Conservation (phyloP, 2,329 filamentous ascomycete genomes). For the Epicoccum sorghinum region DNA sequence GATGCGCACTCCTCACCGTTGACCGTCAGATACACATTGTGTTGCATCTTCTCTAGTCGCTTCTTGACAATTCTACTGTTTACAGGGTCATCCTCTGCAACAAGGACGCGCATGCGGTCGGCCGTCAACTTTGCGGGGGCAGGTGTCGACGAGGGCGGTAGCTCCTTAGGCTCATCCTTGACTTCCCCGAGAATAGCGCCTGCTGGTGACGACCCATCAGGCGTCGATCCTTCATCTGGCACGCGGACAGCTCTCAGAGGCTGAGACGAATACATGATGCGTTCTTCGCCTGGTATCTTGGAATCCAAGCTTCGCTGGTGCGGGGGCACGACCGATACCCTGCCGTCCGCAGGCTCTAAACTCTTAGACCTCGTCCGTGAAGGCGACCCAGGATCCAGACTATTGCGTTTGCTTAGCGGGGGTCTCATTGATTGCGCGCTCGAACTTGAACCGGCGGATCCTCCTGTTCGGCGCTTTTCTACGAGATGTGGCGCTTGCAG, state of each 20-base stretch:
- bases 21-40: constrained; percentile 72
- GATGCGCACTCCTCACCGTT: constrained; percentile 86
- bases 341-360: constrained; percentile 25
- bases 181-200: constrained; percentile 42
- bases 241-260: constrained; percentile 55
- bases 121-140: constrained; percentile 30
- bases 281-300: constrained; percentile 47
- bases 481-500: constrained; percentile 64
- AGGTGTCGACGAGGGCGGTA: neutral
- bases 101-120: constrained; percentile 67
- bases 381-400: constrained; percentile 20
- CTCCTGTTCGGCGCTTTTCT: constrained; percentile 21
- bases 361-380: constrained; percentile 33
- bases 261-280: constrained; percentile 48
- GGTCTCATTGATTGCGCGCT: constrained; percentile 34
- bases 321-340: constrained; percentile 23
- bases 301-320: constrained; percentile 53
- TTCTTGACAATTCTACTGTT: constrained; percentile 85
- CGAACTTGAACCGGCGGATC: constrained; percentile 18
- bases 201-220: constrained; percentile 18
- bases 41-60: constrained; percentile 76
- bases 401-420: constrained; percentile 35
- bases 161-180: constrained; percentile 22
- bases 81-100: constrained; percentile 88
- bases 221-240: constrained; percentile 48